Evolutionary conservation across 352 stramenopile genomes (phyloP).

Genomic region (Globisporangium middletonii): DNA sequence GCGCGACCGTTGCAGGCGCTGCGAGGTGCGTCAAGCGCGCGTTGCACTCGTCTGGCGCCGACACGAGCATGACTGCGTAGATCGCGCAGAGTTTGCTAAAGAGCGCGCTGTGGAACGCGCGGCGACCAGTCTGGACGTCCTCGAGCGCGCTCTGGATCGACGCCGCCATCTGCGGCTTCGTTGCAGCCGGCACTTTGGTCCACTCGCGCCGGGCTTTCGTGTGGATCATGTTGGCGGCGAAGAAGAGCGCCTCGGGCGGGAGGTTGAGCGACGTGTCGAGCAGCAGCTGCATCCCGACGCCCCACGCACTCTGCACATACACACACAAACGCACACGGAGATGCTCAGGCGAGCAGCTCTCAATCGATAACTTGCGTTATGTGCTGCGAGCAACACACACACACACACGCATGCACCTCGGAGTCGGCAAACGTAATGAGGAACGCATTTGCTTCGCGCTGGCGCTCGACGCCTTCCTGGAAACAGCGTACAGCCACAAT

Average conservation of each 20-base stretch:
- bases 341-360: too few relatives aligned
- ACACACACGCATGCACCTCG: constrained; percentile 19
- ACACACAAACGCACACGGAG: too few relatives aligned
- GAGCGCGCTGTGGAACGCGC: constrained; percentile 27
- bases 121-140: constrained; percentile 19
- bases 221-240: constrained; percentile 72
- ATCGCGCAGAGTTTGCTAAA: constrained; percentile 54
- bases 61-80: constrained; percentile 50
- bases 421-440: constrained; percentile 46
- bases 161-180: constrained; percentile 26
- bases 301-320: constrained; percentile 30
- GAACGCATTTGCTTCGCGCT: constrained; percentile 68
- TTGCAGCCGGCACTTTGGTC: constrained; percentile 31
- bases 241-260: constrained; percentile 56
- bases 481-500: not conserved
- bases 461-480: constrained; percentile 50
- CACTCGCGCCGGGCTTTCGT: constrained; percentile 61
- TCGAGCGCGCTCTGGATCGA: constrained; percentile 35
- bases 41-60: constrained; percentile 44
- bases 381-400: not conserved
- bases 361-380: too few relatives aligned
- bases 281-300: constrained; percentile 40
- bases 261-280: constrained; percentile 38
- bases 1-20: constrained; percentile 14
- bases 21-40: constrained; percentile 27